Conservation (phyloP, 2,329 filamentous ascomycete species). For the Pseudogymnoascus sp. region DNA sequence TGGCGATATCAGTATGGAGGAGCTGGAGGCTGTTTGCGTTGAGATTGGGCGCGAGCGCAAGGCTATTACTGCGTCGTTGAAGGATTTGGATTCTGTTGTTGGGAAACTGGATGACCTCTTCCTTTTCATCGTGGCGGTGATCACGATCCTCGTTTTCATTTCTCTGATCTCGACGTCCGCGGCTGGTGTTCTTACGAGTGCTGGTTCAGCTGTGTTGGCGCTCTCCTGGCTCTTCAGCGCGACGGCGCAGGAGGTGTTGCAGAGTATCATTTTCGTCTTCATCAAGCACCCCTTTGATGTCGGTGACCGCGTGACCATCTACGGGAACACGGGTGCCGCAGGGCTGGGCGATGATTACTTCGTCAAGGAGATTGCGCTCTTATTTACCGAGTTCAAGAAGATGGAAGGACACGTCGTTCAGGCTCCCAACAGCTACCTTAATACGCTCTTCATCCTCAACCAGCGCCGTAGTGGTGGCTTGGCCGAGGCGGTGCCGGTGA, state of each 20-base stretch:
- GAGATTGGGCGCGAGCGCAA: constrained; percentile 94
- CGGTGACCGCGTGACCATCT: constrained; percentile 84
- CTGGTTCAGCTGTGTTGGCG: constrained; percentile 78
- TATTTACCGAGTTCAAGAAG: constrained; percentile 98
- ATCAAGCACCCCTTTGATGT: constrained; percentile 97
- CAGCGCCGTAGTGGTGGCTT: constrained; percentile 82
- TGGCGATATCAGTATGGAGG: constrained; percentile 91
- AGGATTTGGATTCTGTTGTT: constrained; percentile 90
- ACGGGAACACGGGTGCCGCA: constrained; percentile 75
- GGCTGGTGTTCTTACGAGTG: constrained; percentile 82
- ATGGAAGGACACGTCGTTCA: constrained; percentile 96
- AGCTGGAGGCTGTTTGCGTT: constrained; percentile 85
- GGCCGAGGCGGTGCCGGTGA: constrained; percentile 75
- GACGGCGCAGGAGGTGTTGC: constrained; percentile 88
- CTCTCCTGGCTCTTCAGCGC: constrained; percentile 88
- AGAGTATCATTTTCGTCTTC: constrained; percentile 91
- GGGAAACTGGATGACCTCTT: constrained; percentile 84
- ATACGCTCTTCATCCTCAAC: constrained; percentile 89
- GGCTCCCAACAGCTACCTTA: constrained; percentile 88
- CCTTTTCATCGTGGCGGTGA: constrained; percentile 73
- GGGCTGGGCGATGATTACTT: constrained; percentile 88
- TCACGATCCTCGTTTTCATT: constrained; percentile 78
- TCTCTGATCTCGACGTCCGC: constrained; percentile 84
- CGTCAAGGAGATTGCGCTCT: constrained; percentile 83
- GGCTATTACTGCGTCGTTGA: constrained; percentile 86